Evolutionary conservation across 345 rosid genomes (phyloP), one percentile per base, ranked within the genome.

Genomic region (Lenwebbia sp.): DNA sequence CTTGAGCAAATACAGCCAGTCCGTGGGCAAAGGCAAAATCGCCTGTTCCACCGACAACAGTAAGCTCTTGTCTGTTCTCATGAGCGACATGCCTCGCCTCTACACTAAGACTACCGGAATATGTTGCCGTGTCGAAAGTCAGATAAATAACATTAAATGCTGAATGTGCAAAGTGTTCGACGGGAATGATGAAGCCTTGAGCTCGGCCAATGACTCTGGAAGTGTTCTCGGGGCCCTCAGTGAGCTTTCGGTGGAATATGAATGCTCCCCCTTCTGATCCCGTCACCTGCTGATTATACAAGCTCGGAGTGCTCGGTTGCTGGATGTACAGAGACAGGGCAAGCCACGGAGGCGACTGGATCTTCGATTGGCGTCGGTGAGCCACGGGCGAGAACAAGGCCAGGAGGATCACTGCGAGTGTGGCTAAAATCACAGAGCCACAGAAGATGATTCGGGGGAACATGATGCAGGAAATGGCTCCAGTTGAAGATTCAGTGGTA

Each of bases 21-120:
- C 99, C 98, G 0, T 96, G 93, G 47, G 96, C 95, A 86, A 96
- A 96, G 0, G 98, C 98, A 10, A 97, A 95, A 5, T 94, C 92
- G 3, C 99, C 95, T 0, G 98, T 97, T 4, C 98, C 98, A 33
- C 97, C 98, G 1, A 93, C 95, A 30, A 97, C 96, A 0, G 84
- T 90, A 50, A 96, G 89, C 81, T 95, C 93, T 83, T 95, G 94
- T 33, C 85, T 75, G 19, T 88, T 55, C 86, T 89, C 88, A 78
- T 91, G 88, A 3, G 85, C 86, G 33, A 90, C 88, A 40, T 87
- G 88, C 74, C 92, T 92, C 51, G 96, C 97, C 86, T 91, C 89
- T 54, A 95, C 91, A 83, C 95, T 88, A 19, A 95, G 88, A 86
- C 96, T 97, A 8, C 98, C 98, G 0, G 92, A 91, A 50, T 87